phyloP scores from a whole-genome alignment of 495 filamentous ascomycete genomes.

The Penicillium simplicissimum region DNA sequence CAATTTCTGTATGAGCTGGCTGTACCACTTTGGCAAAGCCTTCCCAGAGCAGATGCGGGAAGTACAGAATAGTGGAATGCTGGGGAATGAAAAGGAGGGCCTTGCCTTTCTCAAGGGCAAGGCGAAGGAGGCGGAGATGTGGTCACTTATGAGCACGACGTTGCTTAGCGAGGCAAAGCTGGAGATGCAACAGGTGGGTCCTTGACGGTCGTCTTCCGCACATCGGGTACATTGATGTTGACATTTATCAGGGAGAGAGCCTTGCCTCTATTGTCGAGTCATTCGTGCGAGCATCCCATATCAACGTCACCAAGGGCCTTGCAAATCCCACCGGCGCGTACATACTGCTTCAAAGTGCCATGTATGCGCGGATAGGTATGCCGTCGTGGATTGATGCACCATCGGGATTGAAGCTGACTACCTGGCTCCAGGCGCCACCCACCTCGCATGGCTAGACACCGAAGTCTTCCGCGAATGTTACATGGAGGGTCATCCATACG shows the following conservation, averaged over 20 bases:
- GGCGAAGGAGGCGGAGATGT: conserved; percentile 86
- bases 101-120: conserved; percentile 83
- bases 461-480: conserved; percentile 81
- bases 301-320: conserved; percentile 76
- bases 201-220: background rate
- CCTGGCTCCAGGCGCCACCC: conserved; percentile 47
- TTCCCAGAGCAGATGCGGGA: conserved; percentile 76
- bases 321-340: conserved; percentile 70
- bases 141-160: conserved; percentile 80
- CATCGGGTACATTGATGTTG: background rate
- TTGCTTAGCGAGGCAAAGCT: conserved; percentile 86
- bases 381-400: background rate
- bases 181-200: conserved; percentile 59
- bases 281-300: conserved; percentile 76
- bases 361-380: conserved; percentile 77
- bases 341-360: conserved; percentile 65
- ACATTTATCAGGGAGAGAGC: conserved; percentile 67
- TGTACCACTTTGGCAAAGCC: conserved; percentile 90
- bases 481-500: conserved; percentile 60
- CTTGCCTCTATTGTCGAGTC: conserved; percentile 74
- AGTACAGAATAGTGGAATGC: conserved; percentile 67
- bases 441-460: conserved; percentile 66
- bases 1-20: conserved; percentile 94
- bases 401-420: conserved; percentile 21
- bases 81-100: conserved; percentile 78